Evolutionary conservation across 202 grass and related monocot species (phyloP), one percentile per base, ranked within the genome.

Genomic region (Hordeum pubiflorum): DNA sequence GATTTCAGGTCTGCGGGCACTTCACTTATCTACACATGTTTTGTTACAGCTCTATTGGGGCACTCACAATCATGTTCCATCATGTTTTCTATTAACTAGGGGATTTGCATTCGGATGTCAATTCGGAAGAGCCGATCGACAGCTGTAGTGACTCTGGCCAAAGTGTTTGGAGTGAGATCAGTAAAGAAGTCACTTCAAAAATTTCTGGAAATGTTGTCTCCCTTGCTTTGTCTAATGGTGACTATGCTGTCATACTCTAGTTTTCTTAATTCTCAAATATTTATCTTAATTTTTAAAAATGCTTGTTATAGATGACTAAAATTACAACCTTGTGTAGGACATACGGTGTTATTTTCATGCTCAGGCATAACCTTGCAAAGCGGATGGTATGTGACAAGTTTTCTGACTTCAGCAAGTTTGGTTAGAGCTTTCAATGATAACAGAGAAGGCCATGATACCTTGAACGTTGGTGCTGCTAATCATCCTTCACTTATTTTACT

Each of bases 291-390:
- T 29, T 29, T 7, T 55, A 14, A n/a, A 14, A n/a, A 9, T 20
- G 17, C 1, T 29, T 0, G 29, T 32, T 68, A 21, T 21, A 11
- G 34, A 38, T 67, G 9, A 83, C 41, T 26, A 13, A 48, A 38
- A 10, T 24, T 69, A 14, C 22, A 26, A 75, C 23, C 12, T 39
- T 58, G 9, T 71, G 64, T 13, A 84, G 74, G 74, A 24, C 5
- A 48, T 4, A 8, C 4, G 8, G 23, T 76, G 60, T 18, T 76
- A 44, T 84, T 50, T 59, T 27, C 82, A 71, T 84, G 0, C 29
- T 84, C 74, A 34, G 81, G 73, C 50, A 77, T 84, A 68, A 62
- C 82, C 31, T 18, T 83, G 33, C 24, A 48, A 60, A 12, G 63
- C 11, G 3, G 4, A 52, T 1, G 2, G 13, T 4, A 34, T 15